Evolutionary conservation across 208 protist genomes (phyloP).

Genomic region (Zelonia costaricensis): DNA sequence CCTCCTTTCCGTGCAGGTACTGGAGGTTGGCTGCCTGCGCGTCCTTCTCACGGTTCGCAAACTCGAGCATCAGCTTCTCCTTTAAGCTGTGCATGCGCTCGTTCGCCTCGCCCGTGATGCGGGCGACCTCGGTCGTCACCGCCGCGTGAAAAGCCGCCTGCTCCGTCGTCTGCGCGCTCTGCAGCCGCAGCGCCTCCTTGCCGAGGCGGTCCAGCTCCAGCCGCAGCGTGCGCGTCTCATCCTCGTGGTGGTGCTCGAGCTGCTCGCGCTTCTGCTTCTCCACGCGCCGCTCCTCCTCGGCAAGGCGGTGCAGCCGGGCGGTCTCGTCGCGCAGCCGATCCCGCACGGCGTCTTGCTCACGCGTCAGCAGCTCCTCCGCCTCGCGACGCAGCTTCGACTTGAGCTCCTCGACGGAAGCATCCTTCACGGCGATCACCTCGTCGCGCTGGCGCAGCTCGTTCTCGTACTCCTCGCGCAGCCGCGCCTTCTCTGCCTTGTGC

Average conservation of each 20-base stretch:
- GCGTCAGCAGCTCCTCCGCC: slow-evolving; percentile 45
- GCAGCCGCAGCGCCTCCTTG: slow-evolving; percentile 61
- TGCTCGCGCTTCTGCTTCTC: slow-evolving; percentile 57
- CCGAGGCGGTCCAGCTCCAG: slow-evolving; percentile 67
- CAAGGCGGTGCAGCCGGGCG: slow-evolving; percentile 54
- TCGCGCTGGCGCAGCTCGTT: slow-evolving; percentile 85
- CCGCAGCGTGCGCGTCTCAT: slow-evolving; percentile 62
- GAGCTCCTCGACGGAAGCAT: slow-evolving; percentile 72
- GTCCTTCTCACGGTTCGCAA: slow-evolving; percentile 56
- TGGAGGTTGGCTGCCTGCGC: slow-evolving; percentile 38
- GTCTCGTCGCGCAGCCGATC: slow-evolving; percentile 62
- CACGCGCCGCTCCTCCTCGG: slow-evolving; percentile 61
- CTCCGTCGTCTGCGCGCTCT: slow-evolving; percentile 47
- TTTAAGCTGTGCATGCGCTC: slow-evolving; percentile 57
- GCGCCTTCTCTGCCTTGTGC: slow-evolving; percentile 90
- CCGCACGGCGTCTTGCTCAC: slow-evolving; percentile 60
- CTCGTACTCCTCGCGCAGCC: slow-evolving; percentile 88
- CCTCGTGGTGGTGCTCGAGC: slow-evolving; percentile 63
- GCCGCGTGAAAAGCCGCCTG: slow-evolving; percentile 75
- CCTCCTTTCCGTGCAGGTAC: slow-evolving; percentile 59
- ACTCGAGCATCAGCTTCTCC: slow-evolving; percentile 70
- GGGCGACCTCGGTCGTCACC: slow-evolving; percentile 64
- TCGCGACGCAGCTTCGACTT: slow-evolving; percentile 62
- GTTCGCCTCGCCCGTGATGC: slow-evolving; percentile 63
- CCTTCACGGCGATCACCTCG: slow-evolving; percentile 73